Conservation (phyloP, 768 basidiomycete species). For the Suillus discolor region DNA sequence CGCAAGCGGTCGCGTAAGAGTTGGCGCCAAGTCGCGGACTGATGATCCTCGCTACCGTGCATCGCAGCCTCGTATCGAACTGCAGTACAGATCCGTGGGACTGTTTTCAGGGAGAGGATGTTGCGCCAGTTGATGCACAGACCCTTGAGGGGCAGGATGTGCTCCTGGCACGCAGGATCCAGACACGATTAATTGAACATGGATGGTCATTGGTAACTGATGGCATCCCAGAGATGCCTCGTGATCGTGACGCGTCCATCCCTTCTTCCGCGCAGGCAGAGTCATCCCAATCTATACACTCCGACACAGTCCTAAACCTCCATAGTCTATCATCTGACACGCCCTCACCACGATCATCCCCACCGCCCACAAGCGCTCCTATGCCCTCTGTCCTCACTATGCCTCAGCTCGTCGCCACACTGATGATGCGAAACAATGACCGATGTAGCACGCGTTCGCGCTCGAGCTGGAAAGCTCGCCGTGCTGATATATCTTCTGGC, state of each 20-base stretch:
- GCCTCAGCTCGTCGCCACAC: constrained; percentile 34
- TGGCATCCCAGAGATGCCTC: background rate
- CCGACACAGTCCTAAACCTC: constrained; percentile 24
- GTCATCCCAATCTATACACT: background rate
- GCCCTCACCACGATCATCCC: constrained; percentile 6
- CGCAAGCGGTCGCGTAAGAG: constrained; percentile 36
- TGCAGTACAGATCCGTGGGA: constrained; percentile 12
- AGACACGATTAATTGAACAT: constrained; percentile 32
- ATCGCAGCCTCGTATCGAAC: constrained; percentile 32
- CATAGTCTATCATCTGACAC: constrained; percentile 1
- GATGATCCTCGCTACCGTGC: constrained; percentile 39
- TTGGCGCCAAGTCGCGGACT: constrained; percentile 35
- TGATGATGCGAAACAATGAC: constrained; percentile 30
- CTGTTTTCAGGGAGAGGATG: constrained; percentile 15
- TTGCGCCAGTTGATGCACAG: constrained; percentile 8
- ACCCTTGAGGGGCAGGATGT: constrained; percentile 34
- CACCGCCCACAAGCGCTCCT: constrained; percentile 14
- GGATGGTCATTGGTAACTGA: constrained; percentile 24
- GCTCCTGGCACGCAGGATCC: constrained; percentile 35
- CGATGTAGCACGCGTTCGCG: constrained; percentile 22
- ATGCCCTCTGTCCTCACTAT: constrained; percentile 26
- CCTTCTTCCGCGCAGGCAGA: background rate
- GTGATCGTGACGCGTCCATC: constrained; percentile 5
- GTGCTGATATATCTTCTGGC: constrained; percentile 12
- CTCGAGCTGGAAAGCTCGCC: constrained; percentile 8